Conservation (phyloP, 75 land plant species). For the Pseudotsuga menziesii region DNA sequence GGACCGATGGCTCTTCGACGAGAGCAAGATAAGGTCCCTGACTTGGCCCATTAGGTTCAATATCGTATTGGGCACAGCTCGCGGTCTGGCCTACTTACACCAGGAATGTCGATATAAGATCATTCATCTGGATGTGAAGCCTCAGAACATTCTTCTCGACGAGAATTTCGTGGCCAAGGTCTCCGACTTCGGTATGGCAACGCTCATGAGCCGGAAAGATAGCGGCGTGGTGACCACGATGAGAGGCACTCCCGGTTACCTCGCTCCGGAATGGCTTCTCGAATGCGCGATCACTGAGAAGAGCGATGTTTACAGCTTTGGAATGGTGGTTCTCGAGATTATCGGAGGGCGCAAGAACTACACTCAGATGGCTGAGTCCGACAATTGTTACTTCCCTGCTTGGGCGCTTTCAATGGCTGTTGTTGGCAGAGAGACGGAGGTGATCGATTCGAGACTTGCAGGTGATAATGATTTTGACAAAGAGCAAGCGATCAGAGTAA, state of each 20-base stretch:
- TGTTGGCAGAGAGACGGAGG: not conserved
- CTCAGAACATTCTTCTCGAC: constrained; percentile 42
- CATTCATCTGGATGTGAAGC: constrained; percentile 41
- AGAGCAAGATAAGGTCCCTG: not conserved
- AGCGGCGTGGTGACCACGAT: constrained; percentile 39
- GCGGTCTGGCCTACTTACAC: constrained; percentile 21
- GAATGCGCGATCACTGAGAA: constrained; percentile 10
- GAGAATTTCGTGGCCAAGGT: constrained; percentile 34
- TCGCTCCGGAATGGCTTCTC: constrained; percentile 35
- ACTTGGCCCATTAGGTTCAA: constrained; percentile 11
- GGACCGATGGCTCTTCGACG: constrained; percentile 17
- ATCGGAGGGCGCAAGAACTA: constrained; percentile 16
- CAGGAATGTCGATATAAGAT: constrained; percentile 19
- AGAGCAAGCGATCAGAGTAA: constrained; percentile 1
- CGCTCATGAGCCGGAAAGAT: constrained; percentile 31
- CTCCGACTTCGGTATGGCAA: constrained; percentile 41
- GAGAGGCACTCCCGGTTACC: constrained; percentile 43
- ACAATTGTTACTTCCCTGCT: not conserved
- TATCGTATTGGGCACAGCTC: constrained; percentile 11
- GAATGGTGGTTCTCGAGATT: constrained; percentile 23
- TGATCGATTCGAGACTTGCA: constrained; percentile 6
- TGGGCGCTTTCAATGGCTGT: not conserved
- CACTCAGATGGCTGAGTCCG: not conserved
- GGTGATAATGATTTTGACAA: not conserved
- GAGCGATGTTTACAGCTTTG: constrained; percentile 31